Conservation (phyloP, 129 eudicot species). For the Tagetes erecta region DNA sequence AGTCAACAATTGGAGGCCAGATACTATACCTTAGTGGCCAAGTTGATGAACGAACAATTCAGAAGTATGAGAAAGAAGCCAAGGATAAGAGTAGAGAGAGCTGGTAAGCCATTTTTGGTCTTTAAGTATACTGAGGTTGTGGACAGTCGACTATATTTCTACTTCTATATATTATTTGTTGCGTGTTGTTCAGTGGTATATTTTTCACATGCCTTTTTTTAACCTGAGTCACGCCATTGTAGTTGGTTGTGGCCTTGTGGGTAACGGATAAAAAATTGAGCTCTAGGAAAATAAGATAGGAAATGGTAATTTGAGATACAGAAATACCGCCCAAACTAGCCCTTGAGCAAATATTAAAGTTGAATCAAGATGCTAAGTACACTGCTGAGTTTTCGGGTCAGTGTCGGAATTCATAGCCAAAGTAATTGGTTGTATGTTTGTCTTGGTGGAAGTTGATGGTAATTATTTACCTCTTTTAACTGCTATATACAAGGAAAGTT, state of each 20-base stretch:
- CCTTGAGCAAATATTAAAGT: no score
- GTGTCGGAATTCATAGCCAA: background rate
- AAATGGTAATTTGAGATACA: background rate
- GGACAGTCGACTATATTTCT: background rate
- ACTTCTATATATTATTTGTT: background rate
- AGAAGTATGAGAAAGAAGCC: constrained; percentile 89
- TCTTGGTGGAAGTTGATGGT: no score
- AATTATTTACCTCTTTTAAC: no score
- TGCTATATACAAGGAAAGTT: no score
- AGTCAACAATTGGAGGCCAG: constrained; percentile 88
- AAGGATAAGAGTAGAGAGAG: constrained; percentile 89
- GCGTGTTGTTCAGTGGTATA: background rate
- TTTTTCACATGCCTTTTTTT: background rate
- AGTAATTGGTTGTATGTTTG: background rate
- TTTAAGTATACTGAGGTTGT: background rate
- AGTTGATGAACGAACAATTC: constrained; percentile 93
- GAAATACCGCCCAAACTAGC: background rate
- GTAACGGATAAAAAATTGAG: no score
- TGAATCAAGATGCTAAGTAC: background rate
- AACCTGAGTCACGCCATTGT: background rate
- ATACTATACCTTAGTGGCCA: constrained; percentile 92
- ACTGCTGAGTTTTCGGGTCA: background rate
- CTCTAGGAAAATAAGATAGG: no score
- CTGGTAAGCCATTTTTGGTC: constrained; percentile 52
- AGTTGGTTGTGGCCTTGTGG: no score